Base-by-base conservation (phyloP, 169 alveolate genomes). In the Neospora caninum region DNA sequence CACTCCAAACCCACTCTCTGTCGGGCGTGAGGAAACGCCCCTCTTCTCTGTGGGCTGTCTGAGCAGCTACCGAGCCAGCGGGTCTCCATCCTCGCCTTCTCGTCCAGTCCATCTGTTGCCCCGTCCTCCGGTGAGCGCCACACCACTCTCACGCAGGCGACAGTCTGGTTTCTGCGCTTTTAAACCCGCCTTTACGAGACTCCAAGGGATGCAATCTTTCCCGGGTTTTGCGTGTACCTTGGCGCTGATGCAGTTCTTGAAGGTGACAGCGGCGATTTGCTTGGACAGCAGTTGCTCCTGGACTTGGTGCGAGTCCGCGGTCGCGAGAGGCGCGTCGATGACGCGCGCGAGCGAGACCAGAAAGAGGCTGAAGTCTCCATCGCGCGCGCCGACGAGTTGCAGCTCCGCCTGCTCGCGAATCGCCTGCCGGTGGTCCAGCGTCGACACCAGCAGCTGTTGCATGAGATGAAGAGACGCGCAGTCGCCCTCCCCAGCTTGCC, bases 211-310 rank as follows among this genome's bases (percentile, higher is more conserved):
- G n/a, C n/a, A n/a, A n/a, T n/a, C n/a, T n/a, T n/a, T n/a, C 58
- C 58, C 22, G 58, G 22, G 4, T 49, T 49, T 13, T 49, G 22
- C 41, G 1, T 0, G 0, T 82, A 94, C 96, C 86, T 94, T 94
- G 31, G 96, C 96, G 73, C 96, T 94, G 88, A 94, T 92, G 82
- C 94, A 88, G 70, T 94, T 94, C 91, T 94, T 94, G 96, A 94
- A 91, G 31, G 94, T 69, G 53, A 94, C 93, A 22, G 95, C 96
- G 34, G 96, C 96, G 39, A 94, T 91, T 73, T 93, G 95, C 83
- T 93, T 93, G 16, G 95, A 93, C 29, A 93, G 42, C 16, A 93
- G 89, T 34, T 84, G 95, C 42, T 93, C 95, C 69, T 93, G 93
- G 16, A 54, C 78, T 27, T 64, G 73, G n/a, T 1, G 73, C 73